phyloP scores from a whole-genome alignment of 441 rosid species.

The Corymbia citriodora region DNA sequence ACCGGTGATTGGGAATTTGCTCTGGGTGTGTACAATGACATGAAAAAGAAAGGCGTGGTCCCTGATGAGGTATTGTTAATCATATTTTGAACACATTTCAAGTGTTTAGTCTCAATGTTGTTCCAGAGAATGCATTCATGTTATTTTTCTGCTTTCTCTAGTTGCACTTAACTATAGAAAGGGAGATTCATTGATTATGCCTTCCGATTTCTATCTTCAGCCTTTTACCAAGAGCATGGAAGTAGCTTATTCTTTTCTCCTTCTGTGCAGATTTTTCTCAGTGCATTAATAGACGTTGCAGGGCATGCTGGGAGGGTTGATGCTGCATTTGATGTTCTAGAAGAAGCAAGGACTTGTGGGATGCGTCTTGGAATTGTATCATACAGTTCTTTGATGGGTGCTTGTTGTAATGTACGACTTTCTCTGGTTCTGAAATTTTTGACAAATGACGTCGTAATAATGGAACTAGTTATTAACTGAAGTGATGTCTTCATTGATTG shows the following conservation, averaged over 20 bases:
- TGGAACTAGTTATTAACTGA: background rate
- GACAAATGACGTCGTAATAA: background rate
- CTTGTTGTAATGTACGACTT: constrained; percentile 82
- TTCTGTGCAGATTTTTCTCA: constrained; percentile 64
- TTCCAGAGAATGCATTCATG: background rate
- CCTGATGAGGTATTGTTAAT: constrained; percentile 73
- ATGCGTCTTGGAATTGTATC: constrained; percentile 58
- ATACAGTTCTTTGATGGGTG: constrained; percentile 97
- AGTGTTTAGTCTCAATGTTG: background rate
- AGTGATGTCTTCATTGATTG: background rate
- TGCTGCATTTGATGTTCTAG: constrained; percentile 63
- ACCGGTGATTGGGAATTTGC: constrained; percentile 91
- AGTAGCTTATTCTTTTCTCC: background rate
- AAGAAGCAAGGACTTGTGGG: constrained; percentile 58
- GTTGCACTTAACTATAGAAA: background rate
- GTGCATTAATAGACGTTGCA: constrained; percentile 84
- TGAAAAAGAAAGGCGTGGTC: constrained; percentile 61
- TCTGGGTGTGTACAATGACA: constrained; percentile 54
- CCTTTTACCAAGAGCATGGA: background rate
- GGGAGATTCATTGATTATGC: background rate
- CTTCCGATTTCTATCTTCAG: background rate
- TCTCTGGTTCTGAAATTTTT: background rate
- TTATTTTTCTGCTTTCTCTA: background rate
- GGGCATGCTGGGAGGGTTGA: constrained; percentile 83
- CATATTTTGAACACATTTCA: background rate